Evolutionary conservation across 2,329 filamentous ascomycete species (phyloP), one percentile per base, ranked within the genome.

Genomic region (Nakataea oryzae): DNA sequence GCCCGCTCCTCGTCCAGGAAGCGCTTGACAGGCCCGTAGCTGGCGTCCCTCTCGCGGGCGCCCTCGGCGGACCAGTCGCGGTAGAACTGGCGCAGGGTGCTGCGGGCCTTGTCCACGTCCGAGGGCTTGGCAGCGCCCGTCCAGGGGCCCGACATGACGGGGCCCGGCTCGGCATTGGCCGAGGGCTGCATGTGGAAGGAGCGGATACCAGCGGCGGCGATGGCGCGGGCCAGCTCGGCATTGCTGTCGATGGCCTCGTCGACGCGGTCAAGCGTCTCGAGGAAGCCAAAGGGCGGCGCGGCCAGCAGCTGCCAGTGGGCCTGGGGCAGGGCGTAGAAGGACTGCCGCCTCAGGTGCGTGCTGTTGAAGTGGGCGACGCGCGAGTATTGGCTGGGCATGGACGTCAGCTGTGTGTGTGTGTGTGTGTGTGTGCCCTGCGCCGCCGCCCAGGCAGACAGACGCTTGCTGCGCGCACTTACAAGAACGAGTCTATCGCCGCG

Each of bases 11-110:
- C 72, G 9, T 80, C 76, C 21, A 99, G 78, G 28, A 86, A 86
- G 24, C 74, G 70, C 63, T 96, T 75, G 8, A 97, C 82, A 0
- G 90, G 91, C 0, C 79, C 82, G 70, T 95, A 96, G 70, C 89
- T 91, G 3, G 85, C 85, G n/a, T 84, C 79, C 54, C 95, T 81
- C 77, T 99, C 96, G 0, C 74, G 71, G 3, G 77, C 78, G 0
- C 93, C 95, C 69, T 90, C 92, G 1, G 79, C 82, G 28, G 90
- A 91, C 95, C 96, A 99, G 73, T 99, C 95, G 21, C 95, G 87
- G 74, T 93, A 97, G 72, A 97, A 90, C 71, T 99, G 95, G 13
- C 93, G 86, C 60, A 99, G 81, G 1, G 93, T 97, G 69, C 91
- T 96, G 65, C 92, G 85, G 2, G 93, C 93, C 75, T 97, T 99